Conservation (phyloP, 768 basidiomycete genomes). For the Leccinum subgranulosum region DNA sequence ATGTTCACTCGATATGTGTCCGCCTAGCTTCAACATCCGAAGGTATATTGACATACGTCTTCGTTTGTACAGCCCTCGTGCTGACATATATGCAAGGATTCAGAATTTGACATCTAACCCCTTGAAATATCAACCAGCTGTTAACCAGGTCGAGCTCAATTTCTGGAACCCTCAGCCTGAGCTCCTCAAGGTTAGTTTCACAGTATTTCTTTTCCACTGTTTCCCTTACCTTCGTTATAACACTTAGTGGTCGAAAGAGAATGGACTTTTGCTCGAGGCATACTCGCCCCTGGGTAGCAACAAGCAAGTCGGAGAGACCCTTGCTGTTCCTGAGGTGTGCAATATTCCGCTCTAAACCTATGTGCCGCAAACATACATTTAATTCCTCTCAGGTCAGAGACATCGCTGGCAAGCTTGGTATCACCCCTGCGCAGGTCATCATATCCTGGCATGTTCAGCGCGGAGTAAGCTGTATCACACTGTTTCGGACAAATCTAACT, state of each 20-base stretch:
- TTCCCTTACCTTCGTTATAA: background rate
- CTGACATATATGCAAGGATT: conserved; percentile 33
- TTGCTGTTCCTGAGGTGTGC: conserved; percentile 54
- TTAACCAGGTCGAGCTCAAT: conserved; percentile 79
- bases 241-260: conserved; percentile 64
- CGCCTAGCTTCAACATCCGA: conserved; percentile 57
- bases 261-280: conserved; percentile 64
- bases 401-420: conserved; percentile 59
- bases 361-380: background rate
- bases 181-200: conserved; percentile 51
- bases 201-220: background rate
- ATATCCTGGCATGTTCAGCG: conserved; percentile 78
- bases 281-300: conserved; percentile 74
- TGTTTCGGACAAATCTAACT: background rate
- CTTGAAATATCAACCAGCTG: conserved; percentile 57
- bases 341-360: background rate
- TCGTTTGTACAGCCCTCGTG: background rate
- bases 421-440: conserved; percentile 73
- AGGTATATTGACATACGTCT: conserved; percentile 22
- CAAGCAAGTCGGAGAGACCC: conserved; percentile 52
- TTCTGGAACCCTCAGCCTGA: conserved; percentile 78
- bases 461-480: conserved; percentile 45
- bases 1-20: background rate
- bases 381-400: conserved; percentile 44
- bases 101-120: conserved; percentile 61